A percentile compares a stretch with the other conserved stretches of the same genome.
These are phyloP conservation scores for Xylaria hypoxylon DNA, from an alignment of 2,329 filamentous ascomycete species.

Conservation along the genomic window DNA sequence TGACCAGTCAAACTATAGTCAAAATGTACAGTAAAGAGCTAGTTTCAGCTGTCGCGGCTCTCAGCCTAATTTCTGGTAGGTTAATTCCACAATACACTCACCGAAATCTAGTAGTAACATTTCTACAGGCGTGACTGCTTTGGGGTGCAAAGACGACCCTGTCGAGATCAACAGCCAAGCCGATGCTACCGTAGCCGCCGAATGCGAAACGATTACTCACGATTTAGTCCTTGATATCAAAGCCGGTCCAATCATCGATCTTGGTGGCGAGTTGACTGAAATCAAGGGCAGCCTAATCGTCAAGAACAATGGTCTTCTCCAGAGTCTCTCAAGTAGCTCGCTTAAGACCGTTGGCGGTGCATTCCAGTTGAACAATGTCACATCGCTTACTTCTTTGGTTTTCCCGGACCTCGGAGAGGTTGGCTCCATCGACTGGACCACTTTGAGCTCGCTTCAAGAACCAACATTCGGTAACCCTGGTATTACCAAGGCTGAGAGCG, in stretches of 20 bases:
- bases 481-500: conserved; percentile 73
- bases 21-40: conserved; percentile 62
- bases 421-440: conserved; percentile 75
- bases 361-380: conserved; percentile 78
- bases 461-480: conserved; percentile 63
- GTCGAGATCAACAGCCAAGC: conserved; percentile 72
- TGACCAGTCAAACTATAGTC: conserved; percentile 41
- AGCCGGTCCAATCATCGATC: conserved; percentile 67
- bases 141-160: conserved; percentile 54
- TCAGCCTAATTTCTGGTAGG: conserved; percentile 60
- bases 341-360: conserved; percentile 74
- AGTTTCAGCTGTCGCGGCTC: conserved; percentile 59
- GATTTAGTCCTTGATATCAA: conserved; percentile 72
- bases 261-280: conserved; percentile 67
- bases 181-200: conserved; percentile 68
- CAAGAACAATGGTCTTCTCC: conserved; percentile 71
- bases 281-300: conserved; percentile 69
- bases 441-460: conserved; percentile 71
- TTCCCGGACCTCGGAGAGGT: conserved; percentile 75
- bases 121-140: conserved; percentile 46
- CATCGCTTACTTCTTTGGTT: conserved; percentile 73
- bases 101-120: background rate
- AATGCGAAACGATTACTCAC: conserved; percentile 77
- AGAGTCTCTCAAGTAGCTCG: conserved; percentile 69
- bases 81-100: background rate